Base-by-base conservation (phyloP, 2,329 filamentous ascomycete species). In the Colletotrichum agaves region DNA sequence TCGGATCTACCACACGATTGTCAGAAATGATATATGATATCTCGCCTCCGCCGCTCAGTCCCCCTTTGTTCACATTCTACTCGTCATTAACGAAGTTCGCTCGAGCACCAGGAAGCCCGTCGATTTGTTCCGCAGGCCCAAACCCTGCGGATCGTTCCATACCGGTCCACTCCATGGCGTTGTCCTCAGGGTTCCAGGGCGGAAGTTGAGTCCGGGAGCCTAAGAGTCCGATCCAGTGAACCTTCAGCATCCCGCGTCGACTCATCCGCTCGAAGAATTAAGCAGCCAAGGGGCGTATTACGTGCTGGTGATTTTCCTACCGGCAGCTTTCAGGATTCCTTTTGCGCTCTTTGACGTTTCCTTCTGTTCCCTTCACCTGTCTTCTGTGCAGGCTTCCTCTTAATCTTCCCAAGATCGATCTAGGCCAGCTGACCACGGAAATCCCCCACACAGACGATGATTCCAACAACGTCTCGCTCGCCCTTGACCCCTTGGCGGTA, bases 391-490 rank as follows among this genome's bases (percentile, higher is more conserved):
- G 60, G 53, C 53, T 52, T 58, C 39, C 60, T 58, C 53, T 31
- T 59, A 52, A 41, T 55, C 61, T 27, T 37, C 15, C 46, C 27
- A 21, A 31, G 53, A 58, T 67, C 60, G 60, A 35, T 55, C 52
- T 43, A 55, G 19, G 11, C 41, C 41, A 63, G 52, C 43, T 67
- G 50, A 69, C 64, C 41, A 50, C 17, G 12, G 7, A 43, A 46
- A 46, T 41, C 64, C 53, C 64, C 64, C 61, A 60, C 74, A 43
- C 74, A 96, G 93, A 97, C 74, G 95, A 98, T 78, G 94, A 98
- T 74, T 92, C 88, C 58, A 97, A 97, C 76, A 84, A 87, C 61
- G 79, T 98, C 47, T 47, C 60, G 19, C 49, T 71, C 31, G 56
- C 50, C 27, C 75, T 31, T 73, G 74, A 27, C 78, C 75, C 31